Base-by-base conservation (phyloP, 805 yeast genomes). In the Cyberlindnera euphorbiae region DNA sequence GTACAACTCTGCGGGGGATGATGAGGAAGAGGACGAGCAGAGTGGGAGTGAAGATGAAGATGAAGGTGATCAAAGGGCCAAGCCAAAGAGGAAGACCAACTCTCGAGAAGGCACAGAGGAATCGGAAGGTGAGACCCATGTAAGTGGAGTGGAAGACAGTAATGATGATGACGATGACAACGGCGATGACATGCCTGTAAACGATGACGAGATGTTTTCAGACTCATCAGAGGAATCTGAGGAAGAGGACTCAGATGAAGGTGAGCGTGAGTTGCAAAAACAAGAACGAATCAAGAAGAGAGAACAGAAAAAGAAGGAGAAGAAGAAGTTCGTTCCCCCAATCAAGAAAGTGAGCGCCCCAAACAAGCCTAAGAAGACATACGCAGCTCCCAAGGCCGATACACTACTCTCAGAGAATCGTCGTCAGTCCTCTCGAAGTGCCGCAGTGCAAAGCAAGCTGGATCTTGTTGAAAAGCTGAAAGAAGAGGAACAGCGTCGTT, bases 371-470 rank as follows among this genome's bases (percentile, higher is more conserved):
- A 28, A 57, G 55, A 34, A 62, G 60, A 36, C 53, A 40, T 52
- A 45, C 39, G 67, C 52, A 40, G 45, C 65, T 43, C 52, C 70
- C 4, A 66, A 63, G 45, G 73, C 82, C 0, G 79, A 72, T 10
- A 64, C 77, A 12, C 55, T 84, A 18, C 53, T 82, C 15, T 59
- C 67, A 12, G 58, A 65, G 2, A 66, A 65, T 5, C 67, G 95
- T 55, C 67, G 96, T 50, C 74, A 82, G 0, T 84, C 95, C 0
- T 74, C 86, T 13, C 75, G 98, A 55, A 64, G 75, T 8, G 72
- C 95, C 0, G 93, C 94, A 0, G 72, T 85, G 5, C 78, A 79
- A 47, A 86, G 77, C 55, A 86, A 85, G 50, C 66, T 84, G 45
- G 84, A 79, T n/a, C 75, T 85, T 14, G 79, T 82, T 26, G 77